A percentile compares a stretch with the other conserved stretches of the same genome.
These are phyloP conservation scores for Fusarium vanettenii DNA, from an alignment of 2,329 filamentous ascomycete genomes.

Conservation along the genomic window DNA sequence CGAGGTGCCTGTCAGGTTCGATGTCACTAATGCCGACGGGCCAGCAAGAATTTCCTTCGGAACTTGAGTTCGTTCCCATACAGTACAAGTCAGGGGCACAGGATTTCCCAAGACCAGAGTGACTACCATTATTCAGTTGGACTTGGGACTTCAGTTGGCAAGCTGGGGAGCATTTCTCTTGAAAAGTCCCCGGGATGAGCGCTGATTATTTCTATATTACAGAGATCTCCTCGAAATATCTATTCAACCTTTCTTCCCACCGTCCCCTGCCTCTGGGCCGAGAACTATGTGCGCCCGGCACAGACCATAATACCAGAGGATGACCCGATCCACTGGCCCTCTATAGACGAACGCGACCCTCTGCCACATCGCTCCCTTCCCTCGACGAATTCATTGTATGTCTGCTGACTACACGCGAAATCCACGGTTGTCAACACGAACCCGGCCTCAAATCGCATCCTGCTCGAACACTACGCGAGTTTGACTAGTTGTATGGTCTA, in stretches of 20 bases:
- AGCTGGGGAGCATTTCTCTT: not conserved
- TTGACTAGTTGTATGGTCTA: not conserved
- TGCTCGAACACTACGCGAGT: not conserved
- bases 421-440: not conserved
- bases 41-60: not conserved
- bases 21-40: not conserved
- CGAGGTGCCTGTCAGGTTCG: not conserved
- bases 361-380: not conserved
- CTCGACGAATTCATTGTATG: not conserved
- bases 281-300: not conserved
- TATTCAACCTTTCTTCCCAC: not conserved
- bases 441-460: not conserved
- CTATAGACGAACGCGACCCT: not conserved
- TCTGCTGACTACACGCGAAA: not conserved
- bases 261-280: not conserved
- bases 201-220: not conserved
- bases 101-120: too few relatives aligned
- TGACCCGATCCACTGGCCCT: not conserved
- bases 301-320: not conserved
- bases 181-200: not conserved
- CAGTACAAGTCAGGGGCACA: not conserved
- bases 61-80: not conserved
- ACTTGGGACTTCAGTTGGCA: not conserved
- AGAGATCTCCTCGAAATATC: not conserved
- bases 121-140: not conserved